These are phyloP conservation scores for Venturia oleaginea DNA, from an alignment of 2,329 filamentous ascomycete species.

Conservation along the genomic window DNA sequence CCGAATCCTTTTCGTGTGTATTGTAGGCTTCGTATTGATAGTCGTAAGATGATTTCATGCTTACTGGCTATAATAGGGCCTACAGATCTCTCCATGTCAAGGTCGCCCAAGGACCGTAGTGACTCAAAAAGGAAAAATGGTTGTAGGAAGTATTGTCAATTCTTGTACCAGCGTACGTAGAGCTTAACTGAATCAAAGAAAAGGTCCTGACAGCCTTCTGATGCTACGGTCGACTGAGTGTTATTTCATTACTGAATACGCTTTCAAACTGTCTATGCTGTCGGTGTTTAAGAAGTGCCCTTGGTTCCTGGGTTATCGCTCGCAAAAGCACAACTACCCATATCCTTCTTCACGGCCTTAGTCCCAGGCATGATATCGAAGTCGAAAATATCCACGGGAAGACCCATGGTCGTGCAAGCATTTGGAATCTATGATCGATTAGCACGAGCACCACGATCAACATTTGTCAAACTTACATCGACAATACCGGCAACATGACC, in stretches of 20 bases:
- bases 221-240: too few relatives aligned
- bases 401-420: slow-evolving; percentile 76
- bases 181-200: too few relatives aligned
- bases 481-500: slow-evolving; percentile 85
- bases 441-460: slow-evolving; percentile 4
- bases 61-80: too few relatives aligned
- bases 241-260: neutral
- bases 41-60: too few relatives aligned
- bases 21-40: too few relatives aligned
- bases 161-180: too few relatives aligned
- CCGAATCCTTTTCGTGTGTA: neutral
- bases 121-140: too few relatives aligned
- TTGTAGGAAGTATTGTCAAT: too few relatives aligned
- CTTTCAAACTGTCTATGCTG: neutral
- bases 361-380: slow-evolving; percentile 73
- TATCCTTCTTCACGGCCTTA: slow-evolving; percentile 52
- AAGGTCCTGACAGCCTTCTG: too few relatives aligned
- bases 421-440: slow-evolving; percentile 57
- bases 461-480: slow-evolving; percentile 39
- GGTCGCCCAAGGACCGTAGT: too few relatives aligned
- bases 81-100: too few relatives aligned
- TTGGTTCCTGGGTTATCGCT: neutral
- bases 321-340: slow-evolving; percentile 57
- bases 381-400: slow-evolving; percentile 91
- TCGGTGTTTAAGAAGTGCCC: neutral